Percentiles rank a stretch among this genome's conserved stretches.
phyloP scores from a whole-genome alignment of 2,329 filamentous ascomycete species.

The Fusarium continuum region DNA sequence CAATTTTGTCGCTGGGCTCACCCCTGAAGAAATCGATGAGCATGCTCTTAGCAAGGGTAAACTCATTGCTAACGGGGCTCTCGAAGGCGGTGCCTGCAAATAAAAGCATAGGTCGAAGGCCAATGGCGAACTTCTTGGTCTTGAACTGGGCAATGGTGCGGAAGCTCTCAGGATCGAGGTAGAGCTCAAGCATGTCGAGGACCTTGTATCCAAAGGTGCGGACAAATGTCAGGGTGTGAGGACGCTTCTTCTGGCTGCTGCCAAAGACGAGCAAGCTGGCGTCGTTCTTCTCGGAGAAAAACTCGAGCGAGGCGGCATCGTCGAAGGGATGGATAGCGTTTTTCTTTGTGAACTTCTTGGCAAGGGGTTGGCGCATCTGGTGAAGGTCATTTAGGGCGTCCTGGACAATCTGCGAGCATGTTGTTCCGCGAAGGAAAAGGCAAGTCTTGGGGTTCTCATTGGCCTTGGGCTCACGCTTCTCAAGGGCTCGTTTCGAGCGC shows the following conservation, averaged over 20 bases:
- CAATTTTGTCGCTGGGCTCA: constrained; percentile 77
- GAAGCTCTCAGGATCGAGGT: constrained; percentile 79
- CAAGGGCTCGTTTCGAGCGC: constrained; percentile 92
- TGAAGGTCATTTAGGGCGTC: constrained; percentile 86
- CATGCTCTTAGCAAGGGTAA: constrained; percentile 86
- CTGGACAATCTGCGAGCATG: constrained; percentile 83
- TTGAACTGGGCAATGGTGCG: constrained; percentile 79
- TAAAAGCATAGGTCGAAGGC: constrained; percentile 87
- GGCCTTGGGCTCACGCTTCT: constrained; percentile 89
- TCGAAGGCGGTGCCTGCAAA: constrained; percentile 92
- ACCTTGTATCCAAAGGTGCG: constrained; percentile 88
- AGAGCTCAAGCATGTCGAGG: constrained; percentile 93
- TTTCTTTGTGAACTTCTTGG: constrained; percentile 96
- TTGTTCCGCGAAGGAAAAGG: constrained; percentile 88
- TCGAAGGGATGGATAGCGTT: constrained; percentile 96
- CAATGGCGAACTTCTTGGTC: constrained; percentile 77
- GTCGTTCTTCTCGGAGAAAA: constrained; percentile 97
- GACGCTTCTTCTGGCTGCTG: constrained; percentile 91
- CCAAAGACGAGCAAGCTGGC: constrained; percentile 85
- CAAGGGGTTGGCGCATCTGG: constrained; percentile 83
- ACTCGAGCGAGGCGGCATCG: constrained; percentile 86
- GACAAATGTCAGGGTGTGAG: constrained; percentile 84
- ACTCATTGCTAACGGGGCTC: constrained; percentile 79
- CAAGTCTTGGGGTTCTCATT: constrained; percentile 90
- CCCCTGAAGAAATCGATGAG: constrained; percentile 93